Evolutionary conservation across 768 basidiomycete species (phyloP).

Genomic region (Pleurotus eryngii): DNA sequence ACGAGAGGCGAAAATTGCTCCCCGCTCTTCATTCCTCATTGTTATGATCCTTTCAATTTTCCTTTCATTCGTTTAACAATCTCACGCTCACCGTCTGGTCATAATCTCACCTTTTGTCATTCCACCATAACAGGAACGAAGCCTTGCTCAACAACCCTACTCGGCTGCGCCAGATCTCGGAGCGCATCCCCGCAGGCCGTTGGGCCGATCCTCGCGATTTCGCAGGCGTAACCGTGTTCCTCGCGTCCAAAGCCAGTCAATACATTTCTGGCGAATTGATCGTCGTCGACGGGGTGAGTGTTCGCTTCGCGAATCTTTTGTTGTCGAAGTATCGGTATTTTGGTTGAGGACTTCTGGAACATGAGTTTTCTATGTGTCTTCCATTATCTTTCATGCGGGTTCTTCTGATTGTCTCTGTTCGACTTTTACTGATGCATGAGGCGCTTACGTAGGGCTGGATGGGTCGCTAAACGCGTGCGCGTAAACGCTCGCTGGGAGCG

Average conservation of each 20-base stretch:
- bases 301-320: conserved; percentile 8
- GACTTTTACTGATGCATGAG: not conserved
- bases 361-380: too few species aligned
- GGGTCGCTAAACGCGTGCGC: conserved; percentile 36
- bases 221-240: conserved; percentile 68
- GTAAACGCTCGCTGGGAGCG: conserved; percentile 1
- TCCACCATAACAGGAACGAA: conserved; percentile 36
- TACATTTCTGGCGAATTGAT: conserved; percentile 73
- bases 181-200: conserved; percentile 67
- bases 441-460: conserved; percentile 51
- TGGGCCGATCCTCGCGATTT: conserved; percentile 76
- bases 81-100: too few species aligned
- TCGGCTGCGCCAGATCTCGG: conserved; percentile 67
- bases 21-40: conserved; percentile 2
- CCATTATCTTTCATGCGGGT: not conserved
- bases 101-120: too few species aligned
- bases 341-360: too few species aligned
- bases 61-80: not conserved
- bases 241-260: conserved; percentile 64
- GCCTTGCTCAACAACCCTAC: conserved; percentile 53
- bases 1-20: too few species aligned
- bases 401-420: not conserved
- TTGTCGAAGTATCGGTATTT: not conserved
- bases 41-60: conserved; percentile 1
- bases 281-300: conserved; percentile 64